A percentile compares a stretch with the other conserved stretches of the same genome.
Conservation (phyloP, 2,329 filamentous ascomycete species). For the Penicillium griseofulvum region DNA sequence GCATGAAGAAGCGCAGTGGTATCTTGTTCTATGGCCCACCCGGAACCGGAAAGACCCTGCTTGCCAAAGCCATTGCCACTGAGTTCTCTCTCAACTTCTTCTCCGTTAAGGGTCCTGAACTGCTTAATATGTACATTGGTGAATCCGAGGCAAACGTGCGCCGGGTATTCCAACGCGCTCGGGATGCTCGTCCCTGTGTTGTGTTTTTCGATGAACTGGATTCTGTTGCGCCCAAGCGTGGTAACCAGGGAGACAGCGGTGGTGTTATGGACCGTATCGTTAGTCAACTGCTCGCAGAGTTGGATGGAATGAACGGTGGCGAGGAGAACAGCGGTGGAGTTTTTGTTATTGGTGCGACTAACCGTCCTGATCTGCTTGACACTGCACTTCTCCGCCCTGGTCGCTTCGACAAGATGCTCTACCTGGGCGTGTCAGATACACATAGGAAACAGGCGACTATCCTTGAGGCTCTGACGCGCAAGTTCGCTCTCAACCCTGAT, state of each 20-base stretch:
- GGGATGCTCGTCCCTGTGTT: conserved; percentile 93
- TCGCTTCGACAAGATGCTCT: conserved; percentile 97
- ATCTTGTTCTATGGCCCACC: conserved; percentile 98
- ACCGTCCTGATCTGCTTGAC: conserved; percentile 88
- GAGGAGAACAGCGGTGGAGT: conserved; percentile 77
- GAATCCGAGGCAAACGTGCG: conserved; percentile 99
- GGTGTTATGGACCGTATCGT: conserved; percentile 99
- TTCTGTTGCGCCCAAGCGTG: conserved; percentile 92
- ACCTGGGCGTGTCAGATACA: conserved; percentile 91
- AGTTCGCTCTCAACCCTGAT: conserved; percentile 80
- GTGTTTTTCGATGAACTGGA: conserved; percentile 99
- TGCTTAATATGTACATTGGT: conserved; percentile 99
- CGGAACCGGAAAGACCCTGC: conserved; percentile 98
- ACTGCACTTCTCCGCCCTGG: conserved; percentile 85
- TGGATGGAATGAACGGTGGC: conserved; percentile 96
- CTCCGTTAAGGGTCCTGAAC: conserved; percentile 95
- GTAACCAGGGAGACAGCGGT: conserved; percentile 94
- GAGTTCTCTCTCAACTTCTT: conserved; percentile 99
- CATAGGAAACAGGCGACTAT: conserved; percentile 96
- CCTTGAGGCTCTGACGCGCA: conserved; percentile 87
- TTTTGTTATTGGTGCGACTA: conserved; percentile 95
- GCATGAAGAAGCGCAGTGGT: conserved; percentile 98
- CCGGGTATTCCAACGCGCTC: conserved; percentile 98
- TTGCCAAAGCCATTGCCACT: conserved; percentile 98
- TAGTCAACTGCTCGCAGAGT: conserved; percentile 86